These are phyloP conservation scores for Lasiodiplodia theobromae DNA, from an alignment of 2,329 filamentous ascomycete species.

Conservation along the genomic window DNA sequence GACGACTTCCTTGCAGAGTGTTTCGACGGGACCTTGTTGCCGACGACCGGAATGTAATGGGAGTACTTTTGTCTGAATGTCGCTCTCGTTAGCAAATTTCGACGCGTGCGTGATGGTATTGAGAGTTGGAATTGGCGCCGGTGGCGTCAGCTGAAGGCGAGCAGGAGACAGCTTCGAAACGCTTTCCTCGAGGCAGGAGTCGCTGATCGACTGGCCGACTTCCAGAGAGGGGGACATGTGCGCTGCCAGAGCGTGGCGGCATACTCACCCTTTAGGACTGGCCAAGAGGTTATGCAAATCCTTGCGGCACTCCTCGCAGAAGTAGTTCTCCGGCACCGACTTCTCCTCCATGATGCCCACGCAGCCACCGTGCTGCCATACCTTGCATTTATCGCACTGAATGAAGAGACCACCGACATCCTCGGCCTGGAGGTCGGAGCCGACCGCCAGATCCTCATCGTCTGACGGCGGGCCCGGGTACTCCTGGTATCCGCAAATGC, in stretches of 20 bases:
- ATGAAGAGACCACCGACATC: conserved; percentile 96
- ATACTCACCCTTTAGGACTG: conserved; percentile 82
- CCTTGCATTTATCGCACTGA: conserved; percentile 94
- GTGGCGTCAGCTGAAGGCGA: conserved; percentile 26
- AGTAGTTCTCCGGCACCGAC: conserved; percentile 88
- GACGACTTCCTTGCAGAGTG: conserved; percentile 68
- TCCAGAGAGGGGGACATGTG: neutral
- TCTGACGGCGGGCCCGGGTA: conserved; percentile 80
- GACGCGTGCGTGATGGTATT: conserved; percentile 2
- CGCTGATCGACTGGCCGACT: conserved; percentile 1
- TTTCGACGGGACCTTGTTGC: conserved; percentile 56
- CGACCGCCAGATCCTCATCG: conserved; percentile 59
- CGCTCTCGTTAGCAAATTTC: conserved; percentile 17
- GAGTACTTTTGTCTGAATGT: conserved; percentile 65
- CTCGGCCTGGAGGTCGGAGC: conserved; percentile 62
- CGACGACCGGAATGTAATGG: conserved; percentile 67
- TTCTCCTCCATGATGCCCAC: conserved; percentile 96
- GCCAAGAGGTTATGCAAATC: conserved; percentile 86
- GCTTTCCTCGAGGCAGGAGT: neutral
- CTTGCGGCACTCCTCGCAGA: conserved; percentile 92
- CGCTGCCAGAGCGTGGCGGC: neutral
- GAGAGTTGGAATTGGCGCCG: conserved; percentile 26
- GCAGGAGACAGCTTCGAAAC: conserved; percentile 5
- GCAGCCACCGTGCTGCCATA: conserved; percentile 98
- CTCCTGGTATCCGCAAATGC: conserved; percentile 92